Evolutionary conservation across 768 basidiomycete genomes (phyloP), one percentile per base, ranked within the genome.

Genomic region (Lepiota brunneoincarnata): DNA sequence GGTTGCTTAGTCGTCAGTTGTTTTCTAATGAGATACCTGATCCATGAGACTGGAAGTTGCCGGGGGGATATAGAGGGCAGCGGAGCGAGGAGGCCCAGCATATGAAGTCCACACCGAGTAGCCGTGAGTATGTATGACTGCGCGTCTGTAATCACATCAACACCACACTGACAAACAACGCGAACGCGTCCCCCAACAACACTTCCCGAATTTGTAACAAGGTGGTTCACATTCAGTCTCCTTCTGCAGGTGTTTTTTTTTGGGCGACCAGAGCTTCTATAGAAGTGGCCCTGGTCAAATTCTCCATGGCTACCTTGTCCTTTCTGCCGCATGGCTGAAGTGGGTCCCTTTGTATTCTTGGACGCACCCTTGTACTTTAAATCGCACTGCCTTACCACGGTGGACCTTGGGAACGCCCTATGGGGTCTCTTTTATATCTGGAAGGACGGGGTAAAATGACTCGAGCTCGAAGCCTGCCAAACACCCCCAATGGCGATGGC

Each of bases 341-440:
- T 35, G 46, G 40, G 24, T 31, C 43, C 35, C n/a, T n/a, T 54
- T 46, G 35, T 46, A 39, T 54, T 47, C 23, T 3, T 31, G 2
- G 6, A n/a, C 7, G 34, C 52, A 17, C 45, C 43, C 44, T 54
- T 54, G 34, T 54, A 31, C 10, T 46, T 17, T n/a, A 18, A 15
- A 24, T 21, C 15, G n/a, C 42, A 46, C 11, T 15, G 38, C 35
- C 37, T 28, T 26, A 26, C 42, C 4, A 26, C 15, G 21, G 12
- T 45, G 28, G 34, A n/a, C 26, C n/a, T 45, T 20, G 14, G 28
- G 44, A 12, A 14, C 44, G 4, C 17, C 26, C 11, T n/a, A n/a
- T n/a, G n/a, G n/a, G n/a, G n/a, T n/a, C n/a, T 10, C 17, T 46
- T n/a, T 15, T 54, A 54, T 54, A 54, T 46, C 10, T 38, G 15